phyloP scores from a whole-genome alignment of 805 yeast species.

The Saccharomycopsis schoenii region DNA sequence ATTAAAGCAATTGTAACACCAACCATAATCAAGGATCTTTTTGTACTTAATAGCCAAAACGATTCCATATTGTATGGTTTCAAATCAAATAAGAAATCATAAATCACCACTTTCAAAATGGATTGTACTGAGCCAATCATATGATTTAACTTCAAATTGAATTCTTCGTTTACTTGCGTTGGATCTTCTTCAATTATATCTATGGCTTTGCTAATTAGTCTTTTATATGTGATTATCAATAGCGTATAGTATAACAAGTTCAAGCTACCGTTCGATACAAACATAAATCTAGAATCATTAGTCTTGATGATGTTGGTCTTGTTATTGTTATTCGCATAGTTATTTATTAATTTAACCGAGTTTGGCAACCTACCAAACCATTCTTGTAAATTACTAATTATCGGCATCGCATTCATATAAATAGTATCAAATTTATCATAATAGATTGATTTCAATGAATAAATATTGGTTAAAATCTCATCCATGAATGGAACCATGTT shows the following conservation, averaged over 20 bases:
- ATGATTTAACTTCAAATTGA: background rate
- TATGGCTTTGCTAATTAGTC: conserved; percentile 21
- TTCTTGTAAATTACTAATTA: conserved; percentile 18
- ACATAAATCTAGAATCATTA: conserved; percentile 5
- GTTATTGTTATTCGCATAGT: background rate
- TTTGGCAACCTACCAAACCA: conserved; percentile 22
- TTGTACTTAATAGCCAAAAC: conserved; percentile 20
- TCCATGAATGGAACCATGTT: conserved; percentile 22
- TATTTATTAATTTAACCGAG: conserved; percentile 2
- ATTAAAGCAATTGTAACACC: conserved; percentile 20
- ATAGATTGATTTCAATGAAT: conserved; percentile 21
- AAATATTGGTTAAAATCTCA: conserved; percentile 20
- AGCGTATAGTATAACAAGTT: conserved; percentile 21
- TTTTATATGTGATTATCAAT: conserved; percentile 21
- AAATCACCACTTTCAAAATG: conserved; percentile 17
- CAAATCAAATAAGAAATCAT: conserved; percentile 19
- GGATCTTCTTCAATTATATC: conserved; percentile 15
- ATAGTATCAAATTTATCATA: conserved; percentile 22
- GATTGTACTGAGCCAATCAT: background rate
- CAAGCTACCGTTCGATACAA: conserved; percentile 20
- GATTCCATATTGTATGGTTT: conserved; percentile 20
- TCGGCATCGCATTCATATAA: conserved; percentile 15
- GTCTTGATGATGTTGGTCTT: background rate
- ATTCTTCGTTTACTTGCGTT: background rate
- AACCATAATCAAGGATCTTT: conserved; percentile 20